Conservation (phyloP, 352 stramenopile species). For the Pythium rhizo-oryzae region DNA sequence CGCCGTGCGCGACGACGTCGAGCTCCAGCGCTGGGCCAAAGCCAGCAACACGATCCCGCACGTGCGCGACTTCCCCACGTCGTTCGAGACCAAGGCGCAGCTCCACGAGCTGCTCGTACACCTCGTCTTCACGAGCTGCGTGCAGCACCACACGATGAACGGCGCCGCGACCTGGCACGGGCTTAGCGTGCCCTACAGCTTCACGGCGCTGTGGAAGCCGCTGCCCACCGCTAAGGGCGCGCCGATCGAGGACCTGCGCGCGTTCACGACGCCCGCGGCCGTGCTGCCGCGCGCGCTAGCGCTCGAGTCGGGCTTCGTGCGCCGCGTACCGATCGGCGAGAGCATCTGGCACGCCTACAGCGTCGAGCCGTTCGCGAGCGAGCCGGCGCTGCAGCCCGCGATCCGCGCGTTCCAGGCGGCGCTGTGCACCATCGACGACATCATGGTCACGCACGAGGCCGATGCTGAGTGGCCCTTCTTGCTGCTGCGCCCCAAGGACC, state of each 20-base stretch:
- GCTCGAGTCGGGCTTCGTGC: not conserved
- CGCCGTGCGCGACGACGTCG: slow-evolving; percentile 31
- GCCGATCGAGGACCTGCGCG: slow-evolving; percentile 6
- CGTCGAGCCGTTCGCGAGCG: not conserved
- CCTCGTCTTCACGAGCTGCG: slow-evolving; percentile 22
- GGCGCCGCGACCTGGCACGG: slow-evolving; percentile 22
- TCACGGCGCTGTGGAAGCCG: slow-evolving; percentile 20
- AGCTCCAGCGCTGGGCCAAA: slow-evolving; percentile 32
- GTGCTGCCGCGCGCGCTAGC: not conserved
- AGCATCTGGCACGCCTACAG: not conserved
- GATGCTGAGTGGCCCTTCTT: not conserved
- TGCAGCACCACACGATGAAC: slow-evolving; percentile 33
- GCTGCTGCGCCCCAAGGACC: not conserved
- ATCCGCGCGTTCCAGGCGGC: not conserved
- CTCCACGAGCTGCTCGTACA: slow-evolving; percentile 21
- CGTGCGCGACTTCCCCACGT: slow-evolving; percentile 13
- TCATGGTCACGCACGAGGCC: not conserved
- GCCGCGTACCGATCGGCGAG: not conserved
- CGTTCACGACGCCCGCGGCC: slow-evolving; percentile 6
- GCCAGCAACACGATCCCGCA: slow-evolving; percentile 12
- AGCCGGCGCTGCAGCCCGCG: not conserved
- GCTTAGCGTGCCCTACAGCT: slow-evolving; percentile 17
- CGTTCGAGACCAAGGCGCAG: slow-evolving; percentile 3
- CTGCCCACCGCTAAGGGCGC: slow-evolving; percentile 21
- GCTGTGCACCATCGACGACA: not conserved